Evolutionary conservation across 495 filamentous ascomycete genomes (phyloP).

Genomic region (Hyaloscypha finlandica): DNA sequence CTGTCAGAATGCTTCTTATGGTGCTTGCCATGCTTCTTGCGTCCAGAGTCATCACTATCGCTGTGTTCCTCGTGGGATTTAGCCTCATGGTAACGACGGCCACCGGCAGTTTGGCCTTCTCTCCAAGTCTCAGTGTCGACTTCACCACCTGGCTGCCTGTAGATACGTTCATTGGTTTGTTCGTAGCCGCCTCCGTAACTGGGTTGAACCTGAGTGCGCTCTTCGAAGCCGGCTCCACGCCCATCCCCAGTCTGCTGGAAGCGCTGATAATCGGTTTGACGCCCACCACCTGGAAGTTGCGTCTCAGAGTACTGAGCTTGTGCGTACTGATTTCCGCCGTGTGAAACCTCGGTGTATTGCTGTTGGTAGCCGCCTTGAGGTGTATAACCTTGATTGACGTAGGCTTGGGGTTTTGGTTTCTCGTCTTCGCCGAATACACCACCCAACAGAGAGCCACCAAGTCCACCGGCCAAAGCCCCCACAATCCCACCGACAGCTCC

Average conservation of each 20-base stretch:
- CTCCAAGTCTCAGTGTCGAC: conserved; percentile 27
- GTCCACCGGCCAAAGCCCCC: conserved; percentile 50
- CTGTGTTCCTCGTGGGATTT: conserved; percentile 4
- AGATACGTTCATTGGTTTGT: conserved; percentile 27
- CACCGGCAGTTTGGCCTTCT: conserved; percentile 22
- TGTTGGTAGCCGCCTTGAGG: conserved; percentile 42
- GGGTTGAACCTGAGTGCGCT: conserved; percentile 16
- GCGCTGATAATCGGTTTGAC: conserved; percentile 39
- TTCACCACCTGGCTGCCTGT: conserved; percentile 16
- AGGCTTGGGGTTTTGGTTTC: conserved; percentile 31
- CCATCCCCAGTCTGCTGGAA: conserved; percentile 36
- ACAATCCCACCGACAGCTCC: conserved; percentile 51
- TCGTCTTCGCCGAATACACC: conserved; percentile 32
- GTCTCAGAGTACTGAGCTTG: conserved; percentile 44
- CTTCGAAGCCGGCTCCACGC: conserved; percentile 20
- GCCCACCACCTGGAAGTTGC: conserved; percentile 37
- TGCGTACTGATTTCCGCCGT: conserved; percentile 37
- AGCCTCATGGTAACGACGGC: conserved; percentile 20
- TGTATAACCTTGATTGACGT: conserved; percentile 35
- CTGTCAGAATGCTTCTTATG: conserved; percentile 5
- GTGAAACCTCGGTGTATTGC: conserved; percentile 35
- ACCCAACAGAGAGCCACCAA: conserved; percentile 48
- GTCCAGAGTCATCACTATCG: conserved; percentile 15
- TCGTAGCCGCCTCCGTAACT: conserved; percentile 32
- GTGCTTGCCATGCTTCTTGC: conserved; percentile 27